Evolutionary conservation across 2,329 filamentous ascomycete species (phyloP), one percentile per base, ranked within the genome.

Genomic region (Arthrobotrys musiformis): DNA sequence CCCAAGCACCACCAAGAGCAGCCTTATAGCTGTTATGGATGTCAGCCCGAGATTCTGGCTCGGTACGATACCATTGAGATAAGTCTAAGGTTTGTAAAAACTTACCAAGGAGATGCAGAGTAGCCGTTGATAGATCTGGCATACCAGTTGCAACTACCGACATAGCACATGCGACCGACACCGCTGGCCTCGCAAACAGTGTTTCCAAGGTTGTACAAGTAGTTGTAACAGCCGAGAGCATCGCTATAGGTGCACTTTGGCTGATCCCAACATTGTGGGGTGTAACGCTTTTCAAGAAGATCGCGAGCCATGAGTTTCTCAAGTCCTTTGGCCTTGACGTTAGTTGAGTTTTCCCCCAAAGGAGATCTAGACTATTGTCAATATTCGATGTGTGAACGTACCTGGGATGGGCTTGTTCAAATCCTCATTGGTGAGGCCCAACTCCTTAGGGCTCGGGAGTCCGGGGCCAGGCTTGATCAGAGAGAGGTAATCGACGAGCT

Each of bases 1-100:
- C 58, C 67, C 67, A 70, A 4, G 56, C 33, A n/a, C 67, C 67
- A 22, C 58, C 67, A 50, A 33, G 26, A 22, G 67, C 67, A n/a
- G 35, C 67, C 8, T 62, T 28, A 6, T 35, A 40, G n/a, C 67
- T 70, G 48, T 7, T 22, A 35, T 1, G n/a, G 33, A 37, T 2
- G 28, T 62, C 15, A 44, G 35, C 24, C 13, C 7, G 1, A 19
- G n/a, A n/a, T n/a, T n/a, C n/a, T n/a, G 0, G 7, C 17, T 24
- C 17, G 7, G 9, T 19, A 6, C 6, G 7, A 6, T 17, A 40
- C 28, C 6, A 28, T 30, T 46, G 9, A 3, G 17, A 13, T n/a
- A 42, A 42, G 15, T 42, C n/a, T 8, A 6, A 1, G 2, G 13
- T 6, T 3, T 42, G 15, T 42, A 7, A 6, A 52, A 30, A 56